Evolutionary conservation across 495 filamentous ascomycete genomes (phyloP).

Genomic region (Ascodesmis nigricans): DNA sequence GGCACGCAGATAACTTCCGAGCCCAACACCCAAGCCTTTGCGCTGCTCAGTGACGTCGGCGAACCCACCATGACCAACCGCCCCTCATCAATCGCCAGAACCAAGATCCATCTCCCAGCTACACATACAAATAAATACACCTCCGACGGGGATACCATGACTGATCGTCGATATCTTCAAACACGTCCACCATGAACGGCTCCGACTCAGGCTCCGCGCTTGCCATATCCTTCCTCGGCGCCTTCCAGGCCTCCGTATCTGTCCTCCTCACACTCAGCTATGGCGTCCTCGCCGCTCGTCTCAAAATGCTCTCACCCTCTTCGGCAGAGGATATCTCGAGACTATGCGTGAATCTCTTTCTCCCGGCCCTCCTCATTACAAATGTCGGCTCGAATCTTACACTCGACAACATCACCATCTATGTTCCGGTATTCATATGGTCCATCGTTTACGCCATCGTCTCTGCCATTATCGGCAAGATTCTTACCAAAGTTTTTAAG

Average conservation of each 20-base stretch:
- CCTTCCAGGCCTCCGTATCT: slow-evolving; percentile 46
- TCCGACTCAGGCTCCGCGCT: slow-evolving; percentile 10
- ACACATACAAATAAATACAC: too few species aligned
- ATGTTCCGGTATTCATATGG: slow-evolving; percentile 39
- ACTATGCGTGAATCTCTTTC: slow-evolving; percentile 43
- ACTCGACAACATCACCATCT: slow-evolving; percentile 30
- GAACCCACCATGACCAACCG: too few species aligned
- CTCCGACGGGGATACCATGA: too few species aligned
- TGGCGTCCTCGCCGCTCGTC: slow-evolving; percentile 37
- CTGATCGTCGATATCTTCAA: too few species aligned
- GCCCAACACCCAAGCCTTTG: too few species aligned
- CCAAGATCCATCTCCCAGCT: too few species aligned
- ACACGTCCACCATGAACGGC: too few species aligned
- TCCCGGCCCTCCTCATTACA: slow-evolving; percentile 47
- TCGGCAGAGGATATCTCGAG: slow-evolving; percentile 42
- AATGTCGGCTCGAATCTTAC: slow-evolving; percentile 47
- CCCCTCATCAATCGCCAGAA: too few species aligned
- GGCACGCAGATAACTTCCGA: too few species aligned
- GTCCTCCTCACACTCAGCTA: slow-evolving; percentile 47
- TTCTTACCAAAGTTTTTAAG: slow-evolving; percentile 27
- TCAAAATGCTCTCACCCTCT: slow-evolving; percentile 32
- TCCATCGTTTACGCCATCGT: slow-evolving; percentile 31
- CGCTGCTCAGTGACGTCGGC: too few species aligned
- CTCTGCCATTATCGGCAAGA: slow-evolving; percentile 32
- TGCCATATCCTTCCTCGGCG: slow-evolving; percentile 37